Evolutionary conservation across 2,329 filamentous ascomycete species (phyloP).

Genomic region (Apiospora kogelbergensis): DNA sequence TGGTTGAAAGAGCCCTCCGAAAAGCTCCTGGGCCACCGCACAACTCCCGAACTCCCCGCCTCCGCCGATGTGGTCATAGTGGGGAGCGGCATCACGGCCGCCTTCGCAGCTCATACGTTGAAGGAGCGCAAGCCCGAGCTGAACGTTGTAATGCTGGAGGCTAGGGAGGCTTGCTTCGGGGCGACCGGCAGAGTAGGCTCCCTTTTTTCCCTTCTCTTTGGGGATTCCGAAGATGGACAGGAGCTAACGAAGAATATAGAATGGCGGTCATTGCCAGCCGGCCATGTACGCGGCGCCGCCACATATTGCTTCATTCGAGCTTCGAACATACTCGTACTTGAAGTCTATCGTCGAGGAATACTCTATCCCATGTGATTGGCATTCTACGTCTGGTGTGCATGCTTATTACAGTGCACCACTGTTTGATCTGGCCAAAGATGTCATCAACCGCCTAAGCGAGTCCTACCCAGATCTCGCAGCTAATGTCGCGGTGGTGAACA

Average conservation of each 20-base stretch:
- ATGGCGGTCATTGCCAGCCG: conserved; percentile 75
- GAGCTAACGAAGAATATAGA: conserved; percentile 38
- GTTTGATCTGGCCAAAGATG: conserved; percentile 49
- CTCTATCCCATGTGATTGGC: conserved; percentile 69
- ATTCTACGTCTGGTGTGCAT: conserved; percentile 61
- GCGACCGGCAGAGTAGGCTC: conserved; percentile 73
- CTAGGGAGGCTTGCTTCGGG: conserved; percentile 77
- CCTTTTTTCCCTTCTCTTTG: background rate
- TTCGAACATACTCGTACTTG: conserved; percentile 65
- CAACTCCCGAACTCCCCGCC: conserved; percentile 61
- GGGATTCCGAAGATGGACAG: background rate
- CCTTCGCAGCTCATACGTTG: conserved; percentile 67
- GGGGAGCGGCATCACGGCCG: conserved; percentile 75
- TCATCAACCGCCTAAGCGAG: conserved; percentile 50
- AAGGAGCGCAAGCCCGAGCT: conserved; percentile 44
- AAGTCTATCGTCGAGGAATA: conserved; percentile 55
- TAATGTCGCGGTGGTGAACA: conserved; percentile 41
- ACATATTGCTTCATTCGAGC: conserved; percentile 69
- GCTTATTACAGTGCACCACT: conserved; percentile 58
- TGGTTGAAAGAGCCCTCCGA: conserved; percentile 71
- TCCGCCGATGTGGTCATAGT: conserved; percentile 69
- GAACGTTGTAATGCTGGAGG: conserved; percentile 72
- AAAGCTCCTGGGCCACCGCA: conserved; percentile 65
- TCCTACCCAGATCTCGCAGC: conserved; percentile 58
- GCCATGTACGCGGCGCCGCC: conserved; percentile 61